Base-by-base conservation (phyloP, 805 yeast species). In the Jamesozyma piceae region DNA sequence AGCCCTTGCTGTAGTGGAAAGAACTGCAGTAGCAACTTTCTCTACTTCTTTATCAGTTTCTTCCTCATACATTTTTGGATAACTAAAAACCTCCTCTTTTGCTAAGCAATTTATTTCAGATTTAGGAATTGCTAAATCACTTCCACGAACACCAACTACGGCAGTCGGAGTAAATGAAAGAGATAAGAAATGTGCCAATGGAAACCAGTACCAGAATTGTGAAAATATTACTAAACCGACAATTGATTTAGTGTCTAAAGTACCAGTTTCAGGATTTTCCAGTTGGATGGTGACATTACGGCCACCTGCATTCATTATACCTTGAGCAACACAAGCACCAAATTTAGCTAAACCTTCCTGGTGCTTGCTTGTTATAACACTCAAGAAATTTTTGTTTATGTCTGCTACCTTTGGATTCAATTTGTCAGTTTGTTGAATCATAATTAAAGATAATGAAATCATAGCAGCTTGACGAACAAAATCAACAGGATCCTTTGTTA, bases 191-290 rank as follows among this genome's bases (percentile, higher is more conserved):
- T 92, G 97, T 1, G 97, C 78, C 45, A 89, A 73, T 46, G 98
- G 98, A 78, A 81, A 92, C 98, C 98, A 92, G 66, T 88, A 86
- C 98, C 98, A 92, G 60, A 84, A 85, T 68, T 92, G 98, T 10
- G 83, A 69, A 60, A 92, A 92, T 46, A 92, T 75, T 0, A 92
- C 79, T 51, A 92, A 68, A 32, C 98, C 98, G 44, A 89, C 95
- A 54, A 92, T 81, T 0, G 96, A 92, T 63, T 84, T 83, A 59
- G 82, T 79, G 65, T 92, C 90, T 50, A 92, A 73, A 18, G 95
- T 87, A 47, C 88, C 94, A 33, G 95, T 87, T 52, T 88, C 89
- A 20, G 79, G 57, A 62, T 89, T 86, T 64, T 92, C 97, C 39
- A 90, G 71, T 52, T 83, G 83, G 50, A 92, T 88, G 0, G 97